phyloP scores from a whole-genome alignment of 1,284 basidiomycete genomes.

The Malassezia equina region DNA sequence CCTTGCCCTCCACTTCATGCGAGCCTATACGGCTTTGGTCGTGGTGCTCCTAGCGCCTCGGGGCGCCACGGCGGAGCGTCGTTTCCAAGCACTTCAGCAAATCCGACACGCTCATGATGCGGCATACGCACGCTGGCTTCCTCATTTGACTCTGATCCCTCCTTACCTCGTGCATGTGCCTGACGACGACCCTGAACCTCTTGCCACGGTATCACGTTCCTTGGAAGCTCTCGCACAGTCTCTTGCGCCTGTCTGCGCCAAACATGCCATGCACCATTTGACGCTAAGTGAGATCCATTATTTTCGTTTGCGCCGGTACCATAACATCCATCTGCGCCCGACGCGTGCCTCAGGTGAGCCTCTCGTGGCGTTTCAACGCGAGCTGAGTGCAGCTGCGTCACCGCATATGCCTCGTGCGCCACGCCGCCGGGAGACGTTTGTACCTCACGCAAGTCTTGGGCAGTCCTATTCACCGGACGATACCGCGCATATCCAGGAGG shows the following conservation, averaged over 20 bases:
- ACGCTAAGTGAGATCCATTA: background rate
- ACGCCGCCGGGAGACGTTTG: background rate
- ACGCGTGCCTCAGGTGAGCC: background rate
- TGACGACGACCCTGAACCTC: background rate
- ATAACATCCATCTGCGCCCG: constrained; percentile 15
- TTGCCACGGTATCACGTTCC: background rate
- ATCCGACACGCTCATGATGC: constrained; percentile 10
- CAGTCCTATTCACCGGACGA: constrained; percentile 5
- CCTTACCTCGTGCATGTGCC: background rate
- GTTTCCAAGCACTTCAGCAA: constrained; percentile 2
- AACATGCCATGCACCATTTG: background rate
- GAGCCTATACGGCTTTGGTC: constrained; percentile 11
- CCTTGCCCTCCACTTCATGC: background rate
- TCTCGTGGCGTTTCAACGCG: constrained; percentile 7
- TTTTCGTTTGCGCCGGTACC: constrained; percentile 8
- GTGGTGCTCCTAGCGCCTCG: constrained; percentile 9
- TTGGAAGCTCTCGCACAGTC: background rate
- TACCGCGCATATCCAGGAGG: background rate
- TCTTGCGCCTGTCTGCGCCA: background rate
- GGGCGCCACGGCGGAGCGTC: constrained; percentile 1
- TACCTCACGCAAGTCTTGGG: constrained; percentile 15
- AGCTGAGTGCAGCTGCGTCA: background rate
- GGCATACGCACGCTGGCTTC: constrained; percentile 15
- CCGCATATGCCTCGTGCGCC: background rate
- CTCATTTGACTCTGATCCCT: constrained; percentile 16